phyloP scores from a whole-genome alignment of 129 eudicot genomes.

The Artemisia argyi region DNA sequence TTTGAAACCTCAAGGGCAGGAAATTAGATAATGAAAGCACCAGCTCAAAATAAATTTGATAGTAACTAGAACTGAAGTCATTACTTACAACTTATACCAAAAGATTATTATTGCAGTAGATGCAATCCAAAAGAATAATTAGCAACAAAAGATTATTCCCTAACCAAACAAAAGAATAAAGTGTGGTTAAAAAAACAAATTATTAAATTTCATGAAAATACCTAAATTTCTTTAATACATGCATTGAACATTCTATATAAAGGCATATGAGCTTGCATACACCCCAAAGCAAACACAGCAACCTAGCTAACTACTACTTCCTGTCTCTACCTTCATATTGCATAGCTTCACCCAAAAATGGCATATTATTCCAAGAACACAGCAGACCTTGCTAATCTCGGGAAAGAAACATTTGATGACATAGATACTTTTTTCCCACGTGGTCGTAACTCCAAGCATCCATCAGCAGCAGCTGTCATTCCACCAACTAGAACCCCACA shows the following conservation, averaged over 20 bases:
- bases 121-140: neutral
- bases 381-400: conserved; percentile 30
- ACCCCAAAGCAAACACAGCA: conserved; percentile 25
- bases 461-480: no score
- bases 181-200: neutral
- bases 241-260: no score
- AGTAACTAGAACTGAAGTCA: no score
- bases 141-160: neutral
- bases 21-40: no score
- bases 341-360: conserved; percentile 19
- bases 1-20: no score
- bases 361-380: conserved; percentile 19
- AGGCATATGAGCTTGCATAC: neutral
- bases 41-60: no score
- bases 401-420: conserved; percentile 31
- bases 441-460: no score
- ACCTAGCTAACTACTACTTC: conserved; percentile 15
- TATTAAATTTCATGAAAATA: neutral
- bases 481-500: no score
- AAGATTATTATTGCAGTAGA: no score
- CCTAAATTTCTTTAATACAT: neutral
- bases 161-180: neutral
- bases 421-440: no score
- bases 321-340: neutral
- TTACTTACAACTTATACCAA: no score